Base-by-base conservation (phyloP, 1,139 yeast genomes). In the Candida labiduridarum region DNA sequence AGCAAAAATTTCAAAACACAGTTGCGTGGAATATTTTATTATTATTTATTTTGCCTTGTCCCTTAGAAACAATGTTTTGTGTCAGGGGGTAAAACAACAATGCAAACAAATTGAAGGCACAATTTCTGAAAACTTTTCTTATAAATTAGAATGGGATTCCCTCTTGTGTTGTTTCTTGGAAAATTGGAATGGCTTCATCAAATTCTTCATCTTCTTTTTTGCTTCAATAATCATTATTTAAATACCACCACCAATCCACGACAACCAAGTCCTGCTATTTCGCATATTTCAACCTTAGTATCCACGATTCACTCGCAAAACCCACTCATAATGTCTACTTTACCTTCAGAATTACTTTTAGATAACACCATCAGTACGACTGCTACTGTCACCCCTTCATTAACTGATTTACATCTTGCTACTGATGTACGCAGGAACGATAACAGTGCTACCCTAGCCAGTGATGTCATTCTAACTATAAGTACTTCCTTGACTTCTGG, bases 371-470 rank as follows among this genome's bases (percentile, higher is more conserved):
- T 41, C 7, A 41, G 40, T 11, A 38, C 43, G 6, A 42, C 55
- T 10, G 44, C 47, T 6, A 47, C 54, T 14, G 52, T 49, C 30
- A 50, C 56, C 10, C 56, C 56, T 11, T 51, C 56, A 19, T 45
- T 53, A 35, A 48, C 56, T 9, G 52, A 53, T 33, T 44, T 53
- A 44, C 52, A 46, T 15, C 3, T 47, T 9, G 55, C 52, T n/a
- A 50, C 53, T 34, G 39, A 19, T 11, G 33, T 36, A 15, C 36
- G 48, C 27, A 46, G 45, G 22, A 36, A 49, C 35, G 42, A 44
- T 18, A 46, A 51, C 38, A 44, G 44, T 34, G 48, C 42, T 15
- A 14, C 38, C 8, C 45, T 44, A 8, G 41, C 29, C 5, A 34
- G 34, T 16, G 46, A 27, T 25, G 35, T 41, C 6, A 27, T 44